Evolutionary conservation across 768 basidiomycete species (phyloP).

Genomic region (Boletellus ananas): DNA sequence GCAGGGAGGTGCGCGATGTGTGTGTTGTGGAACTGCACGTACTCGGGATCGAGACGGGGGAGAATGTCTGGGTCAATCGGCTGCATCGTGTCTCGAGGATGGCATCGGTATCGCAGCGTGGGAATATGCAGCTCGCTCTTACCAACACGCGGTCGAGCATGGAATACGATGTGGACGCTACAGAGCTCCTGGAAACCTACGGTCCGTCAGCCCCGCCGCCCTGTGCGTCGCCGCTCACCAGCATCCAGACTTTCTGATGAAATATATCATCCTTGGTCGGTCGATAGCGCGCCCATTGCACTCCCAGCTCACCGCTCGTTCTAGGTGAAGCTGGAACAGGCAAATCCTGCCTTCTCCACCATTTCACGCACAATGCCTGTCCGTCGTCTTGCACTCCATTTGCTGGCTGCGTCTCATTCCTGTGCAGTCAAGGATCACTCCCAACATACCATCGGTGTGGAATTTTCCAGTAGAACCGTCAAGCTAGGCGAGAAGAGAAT

Average conservation of each 20-base stretch:
- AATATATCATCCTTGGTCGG: slow-evolving; percentile 94
- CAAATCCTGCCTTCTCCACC: slow-evolving; percentile 94
- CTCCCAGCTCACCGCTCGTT: slow-evolving; percentile 6
- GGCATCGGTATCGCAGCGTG: slow-evolving; percentile 14
- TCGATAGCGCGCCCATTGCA: slow-evolving; percentile 3
- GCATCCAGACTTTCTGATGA: slow-evolving; percentile 89
- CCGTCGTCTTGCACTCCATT: slow-evolving; percentile 32
- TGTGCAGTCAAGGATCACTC: slow-evolving; percentile 89
- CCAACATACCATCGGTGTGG: slow-evolving; percentile 97
- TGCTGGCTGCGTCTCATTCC: slow-evolving; percentile 5
- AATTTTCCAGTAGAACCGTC: slow-evolving; percentile 93
- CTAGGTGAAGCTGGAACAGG: slow-evolving; percentile 95
- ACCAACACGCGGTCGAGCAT: slow-evolving; percentile 1
- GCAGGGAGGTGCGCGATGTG: slow-evolving; percentile 44
- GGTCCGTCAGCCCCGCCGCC: slow-evolving; percentile 43
- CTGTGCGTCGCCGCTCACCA: slow-evolving; percentile 12
- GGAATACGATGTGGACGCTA: slow-evolving; percentile 80
- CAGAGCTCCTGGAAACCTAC: slow-evolving; percentile 92
- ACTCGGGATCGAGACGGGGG: slow-evolving; percentile 60
- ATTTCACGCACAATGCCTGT: slow-evolving; percentile 96
- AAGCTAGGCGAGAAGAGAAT: slow-evolving; percentile 92
- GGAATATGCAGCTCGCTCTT: slow-evolving; percentile 14
- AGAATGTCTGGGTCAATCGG: slow-evolving; percentile 61
- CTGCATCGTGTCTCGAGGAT: slow-evolving; percentile 27
- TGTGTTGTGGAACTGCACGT: slow-evolving; percentile 56